phyloP scores from a whole-genome alignment of 345 rosid genomes.

The Chamaenerion angustifolium region DNA sequence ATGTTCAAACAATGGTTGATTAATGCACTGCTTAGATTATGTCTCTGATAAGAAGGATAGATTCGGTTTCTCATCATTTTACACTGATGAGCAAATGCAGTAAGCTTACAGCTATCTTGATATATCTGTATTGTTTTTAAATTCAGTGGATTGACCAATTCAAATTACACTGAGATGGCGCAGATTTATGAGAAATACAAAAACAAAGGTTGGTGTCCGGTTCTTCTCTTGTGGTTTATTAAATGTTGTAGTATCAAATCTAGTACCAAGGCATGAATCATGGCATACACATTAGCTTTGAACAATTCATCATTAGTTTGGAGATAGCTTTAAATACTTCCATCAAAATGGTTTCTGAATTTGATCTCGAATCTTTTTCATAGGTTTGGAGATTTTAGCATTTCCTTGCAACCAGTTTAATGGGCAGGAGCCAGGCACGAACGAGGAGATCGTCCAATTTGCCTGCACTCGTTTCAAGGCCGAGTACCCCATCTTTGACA shows the following conservation, averaged over 20 bases:
- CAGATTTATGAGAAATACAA: constrained; percentile 72
- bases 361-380: not conserved
- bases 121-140: not conserved
- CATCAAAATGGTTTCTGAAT: too few species aligned
- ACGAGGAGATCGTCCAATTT: constrained; percentile 55
- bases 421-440: constrained; percentile 74
- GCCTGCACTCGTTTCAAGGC: constrained; percentile 92
- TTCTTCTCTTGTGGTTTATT: not conserved
- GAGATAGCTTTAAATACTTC: too few species aligned
- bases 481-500: constrained; percentile 85
- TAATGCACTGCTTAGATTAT: too few species aligned
- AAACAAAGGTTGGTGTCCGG: constrained; percentile 39
- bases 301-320: too few species aligned
- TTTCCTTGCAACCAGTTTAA: constrained; percentile 93
- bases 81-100: not conserved
- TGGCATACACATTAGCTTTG: too few species aligned
- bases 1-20: too few species aligned
- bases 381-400: constrained; percentile 82
- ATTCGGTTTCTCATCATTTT: too few species aligned
- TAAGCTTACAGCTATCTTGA: not conserved
- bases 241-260: too few species aligned
- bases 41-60: too few species aligned
- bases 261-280: too few species aligned
- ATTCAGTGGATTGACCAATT: constrained; percentile 80
- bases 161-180: constrained; percentile 81